Base-by-base conservation (phyloP, 805 yeast genomes). In the Monosporozyma unispora region DNA sequence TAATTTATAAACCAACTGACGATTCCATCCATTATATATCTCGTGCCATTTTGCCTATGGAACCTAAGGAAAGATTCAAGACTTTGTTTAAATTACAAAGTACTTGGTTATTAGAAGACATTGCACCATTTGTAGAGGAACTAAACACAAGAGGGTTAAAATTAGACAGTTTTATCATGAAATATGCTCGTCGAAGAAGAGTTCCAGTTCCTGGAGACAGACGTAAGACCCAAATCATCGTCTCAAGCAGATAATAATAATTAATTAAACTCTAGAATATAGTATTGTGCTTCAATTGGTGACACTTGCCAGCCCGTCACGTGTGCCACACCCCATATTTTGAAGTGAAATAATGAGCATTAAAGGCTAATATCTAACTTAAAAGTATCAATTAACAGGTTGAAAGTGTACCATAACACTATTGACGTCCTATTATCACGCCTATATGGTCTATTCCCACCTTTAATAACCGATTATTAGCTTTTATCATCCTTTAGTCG, bases 101-200 rank as follows among this genome's bases (percentile, higher is more conserved):
- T 0, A 67, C 69, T 8, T 85, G 93, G 93, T 74, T 69, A 0
- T 50, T 82, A n/a, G 69, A 70, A 0, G 89, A 84, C 25, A 70
- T 85, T 3, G 70, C 65, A 41, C 90, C 93, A 8, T 82, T 78
- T 57, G 64, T 88, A 11, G 75, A 73, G 16, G 84, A 81, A 39
- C 62, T 84, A 29, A 80, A 82, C 59, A 66, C 66, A 2, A 76
- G 76, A 49, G 75, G 74, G 9, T 49, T 77, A 29, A 82, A 78
- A 62, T 65, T 74, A 16, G 88, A 82, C 28, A 74, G 69, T 46
- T 80, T 81, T 54, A 68, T 81, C 29, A 70, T 81, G 75, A 84
- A 83, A 60, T 80, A 68, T 60, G 87, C 88, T 1, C 71, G 76
- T 46, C 76, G 78, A 55, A 72, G 71, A 55, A 72, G 70, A 44